Percentiles rank a stretch among this genome's conserved stretches.
phyloP scores from a whole-genome alignment of 306 rosid species.

The Castanea mollissima region DNA sequence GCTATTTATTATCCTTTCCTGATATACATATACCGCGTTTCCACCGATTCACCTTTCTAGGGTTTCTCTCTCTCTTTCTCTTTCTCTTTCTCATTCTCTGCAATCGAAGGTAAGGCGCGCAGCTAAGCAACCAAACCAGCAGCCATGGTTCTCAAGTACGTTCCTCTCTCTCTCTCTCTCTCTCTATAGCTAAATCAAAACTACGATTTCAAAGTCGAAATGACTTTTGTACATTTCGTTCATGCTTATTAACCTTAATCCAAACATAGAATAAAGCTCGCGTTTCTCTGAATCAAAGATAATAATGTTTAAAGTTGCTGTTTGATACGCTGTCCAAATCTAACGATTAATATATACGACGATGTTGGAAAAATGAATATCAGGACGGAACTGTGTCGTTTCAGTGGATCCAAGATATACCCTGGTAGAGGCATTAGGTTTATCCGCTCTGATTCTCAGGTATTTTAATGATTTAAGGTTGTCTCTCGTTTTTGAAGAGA shows the following conservation, averaged over 20 bases:
- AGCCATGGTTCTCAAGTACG: constrained; percentile 85
- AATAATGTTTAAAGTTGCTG: neutral
- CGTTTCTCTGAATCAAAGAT: no score
- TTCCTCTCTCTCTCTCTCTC: neutral
- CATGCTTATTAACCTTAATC: neutral
- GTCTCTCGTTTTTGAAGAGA: neutral
- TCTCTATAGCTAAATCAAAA: neutral
- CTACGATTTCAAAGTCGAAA: no score
- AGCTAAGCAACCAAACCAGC: constrained; percentile 20
- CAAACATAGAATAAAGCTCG: neutral
- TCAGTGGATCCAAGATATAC: constrained; percentile 86
- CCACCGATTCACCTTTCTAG: neutral
- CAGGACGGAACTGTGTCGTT: constrained; percentile 88
- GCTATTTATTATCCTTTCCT: neutral
- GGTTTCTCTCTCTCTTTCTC: constrained; percentile 29
- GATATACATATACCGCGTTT: constrained; percentile 20
- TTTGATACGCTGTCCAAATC: neutral
- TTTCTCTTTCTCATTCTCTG: constrained; percentile 11
- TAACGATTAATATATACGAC: neutral
- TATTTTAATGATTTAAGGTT: neutral
- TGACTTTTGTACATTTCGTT: no score
- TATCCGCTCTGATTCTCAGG: constrained; percentile 88
- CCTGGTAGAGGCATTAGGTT: constrained; percentile 87
- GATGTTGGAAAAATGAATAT: constrained; percentile 2
- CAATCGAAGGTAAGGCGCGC: neutral